A percentile compares a stretch with the other conserved stretches of the same genome.
phyloP scores from a whole-genome alignment of 108 stramenopile genomes.

The Asterionellopsis glacialis region DNA sequence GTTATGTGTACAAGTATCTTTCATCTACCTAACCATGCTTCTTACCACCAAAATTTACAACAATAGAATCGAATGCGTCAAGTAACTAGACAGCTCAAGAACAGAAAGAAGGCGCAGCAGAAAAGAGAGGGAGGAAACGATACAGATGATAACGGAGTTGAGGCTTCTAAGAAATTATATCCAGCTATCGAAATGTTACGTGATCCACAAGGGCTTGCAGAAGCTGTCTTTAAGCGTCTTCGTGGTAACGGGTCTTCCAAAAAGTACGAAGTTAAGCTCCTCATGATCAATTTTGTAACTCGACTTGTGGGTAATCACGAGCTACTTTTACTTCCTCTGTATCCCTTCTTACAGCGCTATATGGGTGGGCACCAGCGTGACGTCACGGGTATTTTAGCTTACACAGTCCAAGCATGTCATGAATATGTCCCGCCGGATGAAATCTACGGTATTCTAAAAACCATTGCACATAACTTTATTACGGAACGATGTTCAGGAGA shows the following conservation, averaged over 20 bases:
- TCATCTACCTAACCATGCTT: too few relatives aligned
- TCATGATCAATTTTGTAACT: conserved; percentile 95
- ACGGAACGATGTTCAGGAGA: conserved; percentile 88
- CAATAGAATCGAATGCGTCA: conserved; percentile 11
- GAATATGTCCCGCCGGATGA: conserved; percentile 95
- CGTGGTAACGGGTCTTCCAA: conserved; percentile 36
- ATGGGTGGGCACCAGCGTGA: conserved; percentile 90
- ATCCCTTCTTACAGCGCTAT: conserved; percentile 94
- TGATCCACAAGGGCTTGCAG: conserved; percentile 93
- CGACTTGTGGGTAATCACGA: conserved; percentile 92
- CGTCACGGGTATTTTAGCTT: conserved; percentile 93
- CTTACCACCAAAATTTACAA: not conserved
- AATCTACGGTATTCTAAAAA: conserved; percentile 77
- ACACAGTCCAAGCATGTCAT: conserved; percentile 96
- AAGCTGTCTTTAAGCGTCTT: conserved; percentile 78
- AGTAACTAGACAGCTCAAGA: conserved; percentile 57
- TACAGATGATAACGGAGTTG: conserved; percentile 62
- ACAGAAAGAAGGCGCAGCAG: conserved; percentile 54
- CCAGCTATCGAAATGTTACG: conserved; percentile 94
- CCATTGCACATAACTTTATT: conserved; percentile 92
- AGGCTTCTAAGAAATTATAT: conserved; percentile 62
- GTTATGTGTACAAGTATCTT: too few relatives aligned
- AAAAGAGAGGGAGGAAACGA: conserved; percentile 53
- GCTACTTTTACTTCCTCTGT: conserved; percentile 84
- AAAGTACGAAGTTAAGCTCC: conserved; percentile 88